Evolutionary conservation across 257 asterid species (phyloP).

Genomic region (Forsythia suspensa): DNA sequence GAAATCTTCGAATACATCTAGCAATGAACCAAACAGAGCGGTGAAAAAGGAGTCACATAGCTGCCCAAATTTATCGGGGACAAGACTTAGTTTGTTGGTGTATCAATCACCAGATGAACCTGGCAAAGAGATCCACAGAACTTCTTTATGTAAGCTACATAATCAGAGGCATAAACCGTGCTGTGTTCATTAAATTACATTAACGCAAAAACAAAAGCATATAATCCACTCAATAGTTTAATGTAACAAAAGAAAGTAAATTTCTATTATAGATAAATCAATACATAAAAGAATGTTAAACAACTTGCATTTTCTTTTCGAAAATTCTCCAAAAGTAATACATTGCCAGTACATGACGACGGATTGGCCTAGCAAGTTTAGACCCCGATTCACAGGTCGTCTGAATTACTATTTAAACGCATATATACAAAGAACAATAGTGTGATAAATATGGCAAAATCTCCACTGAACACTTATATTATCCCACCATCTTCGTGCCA

Average conservation of each 20-base stretch:
- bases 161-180: background rate
- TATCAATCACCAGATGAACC: background rate
- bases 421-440: background rate
- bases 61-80: background rate
- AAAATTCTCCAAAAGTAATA: background rate
- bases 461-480: background rate
- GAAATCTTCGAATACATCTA: background rate
- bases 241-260: background rate
- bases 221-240: background rate
- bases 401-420: background rate
- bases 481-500: background rate
- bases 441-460: background rate
- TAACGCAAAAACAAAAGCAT: no score
- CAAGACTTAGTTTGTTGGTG: background rate
- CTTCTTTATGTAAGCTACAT: background rate
- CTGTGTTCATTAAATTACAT: background rate
- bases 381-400: background rate
- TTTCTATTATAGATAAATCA: no score
- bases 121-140: background rate
- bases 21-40: background rate
- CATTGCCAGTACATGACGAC: background rate
- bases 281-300: background rate
- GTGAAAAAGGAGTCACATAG: background rate
- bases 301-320: background rate
- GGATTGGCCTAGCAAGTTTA: background rate